Conservation (phyloP, 129 eudicot species). For the Pseudognaphalium luteoalbum region DNA sequence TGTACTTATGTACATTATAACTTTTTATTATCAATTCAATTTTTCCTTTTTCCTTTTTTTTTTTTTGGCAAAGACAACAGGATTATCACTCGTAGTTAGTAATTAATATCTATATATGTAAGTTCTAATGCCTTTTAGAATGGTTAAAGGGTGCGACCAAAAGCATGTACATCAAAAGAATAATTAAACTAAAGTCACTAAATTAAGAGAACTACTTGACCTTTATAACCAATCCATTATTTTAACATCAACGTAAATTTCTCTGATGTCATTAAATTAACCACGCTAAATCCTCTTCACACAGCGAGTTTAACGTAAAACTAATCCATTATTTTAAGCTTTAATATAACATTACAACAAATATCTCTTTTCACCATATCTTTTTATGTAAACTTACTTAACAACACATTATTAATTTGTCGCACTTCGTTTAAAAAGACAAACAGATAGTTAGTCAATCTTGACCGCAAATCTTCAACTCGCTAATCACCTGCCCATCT, state of each 20-base stretch:
- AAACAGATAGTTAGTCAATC: too few species aligned
- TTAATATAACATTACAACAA: not conserved
- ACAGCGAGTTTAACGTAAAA: too few species aligned
- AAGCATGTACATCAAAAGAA: conserved; percentile 26
- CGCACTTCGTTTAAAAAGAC: too few species aligned
- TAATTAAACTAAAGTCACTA: conserved; percentile 9
- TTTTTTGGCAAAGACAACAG: too few species aligned
- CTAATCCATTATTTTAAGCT: too few species aligned
- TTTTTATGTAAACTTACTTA: not conserved
- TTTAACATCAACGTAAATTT: not conserved
- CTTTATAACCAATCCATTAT: not conserved
- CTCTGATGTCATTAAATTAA: not conserved
- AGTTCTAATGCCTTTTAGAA: not conserved
- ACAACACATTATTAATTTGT: not conserved
- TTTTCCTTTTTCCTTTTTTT: too few species aligned
- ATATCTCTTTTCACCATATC: not conserved
- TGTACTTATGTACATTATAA: too few species aligned
- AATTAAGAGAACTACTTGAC: conserved; percentile 22
- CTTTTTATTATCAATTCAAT: too few species aligned
- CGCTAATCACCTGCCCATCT: too few species aligned
- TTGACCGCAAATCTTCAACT: too few species aligned
- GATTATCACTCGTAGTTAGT: too few species aligned
- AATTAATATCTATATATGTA: too few species aligned
- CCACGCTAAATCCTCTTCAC: not conserved
- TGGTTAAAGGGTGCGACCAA: conserved; percentile 22